Evolutionary conservation across 768 basidiomycete genomes (phyloP).

Genomic region (Amanita inopinata): DNA sequence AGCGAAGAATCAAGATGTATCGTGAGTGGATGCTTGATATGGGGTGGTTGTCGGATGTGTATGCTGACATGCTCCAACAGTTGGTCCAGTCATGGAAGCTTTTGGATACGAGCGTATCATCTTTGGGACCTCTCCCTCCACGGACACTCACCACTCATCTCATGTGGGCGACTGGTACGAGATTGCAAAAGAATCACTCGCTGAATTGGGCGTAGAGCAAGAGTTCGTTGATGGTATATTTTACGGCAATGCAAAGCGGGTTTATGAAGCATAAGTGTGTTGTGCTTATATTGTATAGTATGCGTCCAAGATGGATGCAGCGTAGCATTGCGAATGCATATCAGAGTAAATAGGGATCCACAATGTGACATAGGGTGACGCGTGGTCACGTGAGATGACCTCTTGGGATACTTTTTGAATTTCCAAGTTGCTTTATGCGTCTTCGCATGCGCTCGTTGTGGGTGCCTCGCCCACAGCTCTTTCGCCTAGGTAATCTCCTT

Average conservation of each 20-base stretch:
- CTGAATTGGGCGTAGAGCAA: constrained; percentile 74
- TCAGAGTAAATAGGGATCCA: not conserved
- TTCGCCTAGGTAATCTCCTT: no score
- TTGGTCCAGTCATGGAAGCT: constrained; percentile 75
- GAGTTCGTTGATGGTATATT: constrained; percentile 72
- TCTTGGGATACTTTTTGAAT: not conserved
- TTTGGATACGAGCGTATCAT: constrained; percentile 79
- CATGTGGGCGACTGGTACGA: constrained; percentile 70
- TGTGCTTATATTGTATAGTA: no score
- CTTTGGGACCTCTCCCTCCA: constrained; percentile 68
- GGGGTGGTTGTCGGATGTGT: constrained; percentile 2
- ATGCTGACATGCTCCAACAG: constrained; percentile 27
- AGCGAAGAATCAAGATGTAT: constrained; percentile 76
- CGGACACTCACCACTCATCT: constrained; percentile 34
- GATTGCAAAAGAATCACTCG: constrained; percentile 67
- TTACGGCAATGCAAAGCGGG: constrained; percentile 35
- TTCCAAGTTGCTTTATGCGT: not conserved
- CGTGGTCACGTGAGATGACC: constrained; percentile 4
- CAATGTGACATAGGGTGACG: not conserved
- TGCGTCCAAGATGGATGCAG: no score
- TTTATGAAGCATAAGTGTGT: constrained; percentile 25
- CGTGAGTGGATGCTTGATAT: constrained; percentile 49
- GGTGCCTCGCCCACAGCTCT: no score
- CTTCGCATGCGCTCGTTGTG: no score
- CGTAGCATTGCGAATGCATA: no score